These are phyloP conservation scores for Aethionema arabicum DNA, from an alignment of 345 rosid genomes.

Conservation along the genomic window DNA sequence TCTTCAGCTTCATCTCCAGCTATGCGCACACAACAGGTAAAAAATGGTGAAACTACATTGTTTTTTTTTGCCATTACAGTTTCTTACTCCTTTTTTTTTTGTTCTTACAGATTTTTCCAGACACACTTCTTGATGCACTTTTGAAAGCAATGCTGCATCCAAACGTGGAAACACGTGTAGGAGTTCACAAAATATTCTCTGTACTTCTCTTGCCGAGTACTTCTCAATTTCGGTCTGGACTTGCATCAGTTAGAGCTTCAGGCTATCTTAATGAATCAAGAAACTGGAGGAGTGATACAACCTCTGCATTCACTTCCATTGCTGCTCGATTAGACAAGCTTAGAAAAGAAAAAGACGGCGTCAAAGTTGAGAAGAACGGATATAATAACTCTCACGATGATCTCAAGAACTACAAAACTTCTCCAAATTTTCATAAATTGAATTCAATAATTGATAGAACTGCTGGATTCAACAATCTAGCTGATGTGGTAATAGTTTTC, in stretches of 20 bases:
- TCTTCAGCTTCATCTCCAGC: conserved; percentile 53
- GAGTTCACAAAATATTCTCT: conserved; percentile 84
- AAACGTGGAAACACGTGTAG: conserved; percentile 76
- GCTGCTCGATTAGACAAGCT: conserved; percentile 85
- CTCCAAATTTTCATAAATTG: conserved; percentile 64
- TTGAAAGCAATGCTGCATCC: conserved; percentile 87
- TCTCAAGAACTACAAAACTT: conserved; percentile 52
- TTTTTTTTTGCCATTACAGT: conserved; percentile 6
- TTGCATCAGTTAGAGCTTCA: conserved; percentile 56
- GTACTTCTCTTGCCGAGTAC: conserved; percentile 72
- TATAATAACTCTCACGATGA: conserved; percentile 45
- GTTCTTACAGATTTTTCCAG: conserved; percentile 69
- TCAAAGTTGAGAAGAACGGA: conserved; percentile 46
- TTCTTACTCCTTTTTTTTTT: background rate
- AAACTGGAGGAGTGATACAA: conserved; percentile 62
- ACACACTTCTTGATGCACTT: conserved; percentile 73
- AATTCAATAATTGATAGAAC: conserved; percentile 69
- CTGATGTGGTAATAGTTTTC: conserved; percentile 45
- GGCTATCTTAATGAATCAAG: conserved; percentile 58
- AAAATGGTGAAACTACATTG: background rate
- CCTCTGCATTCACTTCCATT: conserved; percentile 71
- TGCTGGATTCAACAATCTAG: conserved; percentile 46
- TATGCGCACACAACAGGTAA: conserved; percentile 66
- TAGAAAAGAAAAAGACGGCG: conserved; percentile 68
- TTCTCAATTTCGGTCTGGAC: conserved; percentile 46